Conservation (phyloP, 2,329 filamentous ascomycete species). For the Curvularia verruculosa region DNA sequence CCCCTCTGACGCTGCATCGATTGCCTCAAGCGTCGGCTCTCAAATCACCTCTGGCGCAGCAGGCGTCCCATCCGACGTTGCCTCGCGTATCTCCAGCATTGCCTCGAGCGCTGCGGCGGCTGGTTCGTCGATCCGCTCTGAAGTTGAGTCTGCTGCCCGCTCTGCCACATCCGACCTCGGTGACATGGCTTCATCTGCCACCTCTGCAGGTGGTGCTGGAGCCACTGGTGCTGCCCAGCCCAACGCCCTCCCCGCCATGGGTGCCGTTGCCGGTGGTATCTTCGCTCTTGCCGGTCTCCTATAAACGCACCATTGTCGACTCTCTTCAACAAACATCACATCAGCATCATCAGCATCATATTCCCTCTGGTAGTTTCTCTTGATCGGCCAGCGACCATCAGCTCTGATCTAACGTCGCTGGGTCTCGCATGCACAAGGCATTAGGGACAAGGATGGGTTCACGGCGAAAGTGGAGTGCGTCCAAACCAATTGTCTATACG, state of each 20-base stretch:
- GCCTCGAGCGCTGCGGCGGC: constrained; percentile 15
- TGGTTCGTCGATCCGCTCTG: constrained; percentile 22
- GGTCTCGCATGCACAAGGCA: constrained; percentile 19
- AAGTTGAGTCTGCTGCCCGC: constrained; percentile 19
- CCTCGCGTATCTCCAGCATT: constrained; percentile 14
- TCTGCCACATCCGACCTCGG: constrained; percentile 6
- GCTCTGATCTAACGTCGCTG: constrained; percentile 17
- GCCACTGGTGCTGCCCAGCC: constrained; percentile 29
- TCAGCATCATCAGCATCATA: constrained; percentile 10
- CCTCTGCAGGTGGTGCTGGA: constrained; percentile 13
- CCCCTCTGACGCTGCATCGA: constrained; percentile 20
- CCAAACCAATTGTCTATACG: constrained; percentile 7
- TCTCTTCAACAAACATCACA: constrained; percentile 1
- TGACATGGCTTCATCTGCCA: constrained; percentile 4
- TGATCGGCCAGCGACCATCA: constrained; percentile 9
- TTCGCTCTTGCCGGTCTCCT: constrained; percentile 42
- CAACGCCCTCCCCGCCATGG: constrained; percentile 39
- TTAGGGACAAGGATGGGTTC: constrained; percentile 9
- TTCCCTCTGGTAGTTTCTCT: constrained; percentile 11
- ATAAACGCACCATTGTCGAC: constrained; percentile 24
- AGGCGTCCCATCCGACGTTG: constrained; percentile 2
- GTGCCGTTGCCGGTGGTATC: constrained; percentile 41
- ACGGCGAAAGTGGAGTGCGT: neutral
- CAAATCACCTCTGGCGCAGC: constrained; percentile 11
- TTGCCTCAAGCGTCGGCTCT: constrained; percentile 20